These are phyloP conservation scores for Chloranthus sessilifolius DNA, from an alignment of 164 flowering plant species.

Conservation along the genomic window DNA sequence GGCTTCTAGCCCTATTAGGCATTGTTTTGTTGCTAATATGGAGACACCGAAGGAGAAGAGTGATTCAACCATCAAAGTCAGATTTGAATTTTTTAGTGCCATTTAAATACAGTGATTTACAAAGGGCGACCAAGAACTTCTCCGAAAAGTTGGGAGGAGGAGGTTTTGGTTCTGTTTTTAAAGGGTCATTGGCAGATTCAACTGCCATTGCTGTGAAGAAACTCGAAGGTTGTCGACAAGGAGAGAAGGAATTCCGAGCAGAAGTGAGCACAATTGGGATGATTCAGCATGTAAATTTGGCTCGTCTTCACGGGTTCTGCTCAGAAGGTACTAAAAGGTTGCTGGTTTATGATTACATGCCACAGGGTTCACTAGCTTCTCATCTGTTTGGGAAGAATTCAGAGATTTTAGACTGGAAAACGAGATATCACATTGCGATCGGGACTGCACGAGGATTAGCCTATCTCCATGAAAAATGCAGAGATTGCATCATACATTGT, in stretches of 20 bases:
- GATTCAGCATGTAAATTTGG: conserved; percentile 53
- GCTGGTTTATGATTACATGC: conserved; percentile 56
- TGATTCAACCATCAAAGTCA: neutral
- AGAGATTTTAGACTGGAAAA: conserved; percentile 29
- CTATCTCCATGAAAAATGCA: conserved; percentile 54
- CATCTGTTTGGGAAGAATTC: conserved; percentile 4
- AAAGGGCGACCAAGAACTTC: conserved; percentile 42
- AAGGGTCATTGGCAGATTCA: conserved; percentile 41
- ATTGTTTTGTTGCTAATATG: too few species aligned
- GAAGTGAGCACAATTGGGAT: conserved; percentile 56
- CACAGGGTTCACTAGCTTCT: conserved; percentile 38
- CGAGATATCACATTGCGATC: conserved; percentile 43
- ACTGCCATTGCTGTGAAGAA: conserved; percentile 48
- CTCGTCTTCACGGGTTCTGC: conserved; percentile 55
- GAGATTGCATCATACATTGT: conserved; percentile 52
- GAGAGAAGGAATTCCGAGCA: conserved; percentile 54
- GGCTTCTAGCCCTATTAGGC: neutral
- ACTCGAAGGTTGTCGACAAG: conserved; percentile 44
- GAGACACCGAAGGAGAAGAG: too few species aligned
- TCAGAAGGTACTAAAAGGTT: conserved; percentile 37
- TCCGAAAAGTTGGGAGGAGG: conserved; percentile 49
- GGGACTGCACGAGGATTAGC: conserved; percentile 46
- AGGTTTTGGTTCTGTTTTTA: conserved; percentile 61
- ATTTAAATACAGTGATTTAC: conserved; percentile 37
- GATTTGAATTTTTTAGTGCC: conserved; percentile 38